Conservation (phyloP, 2,329 filamentous ascomycete genomes). For the Epichloe sp. region DNA sequence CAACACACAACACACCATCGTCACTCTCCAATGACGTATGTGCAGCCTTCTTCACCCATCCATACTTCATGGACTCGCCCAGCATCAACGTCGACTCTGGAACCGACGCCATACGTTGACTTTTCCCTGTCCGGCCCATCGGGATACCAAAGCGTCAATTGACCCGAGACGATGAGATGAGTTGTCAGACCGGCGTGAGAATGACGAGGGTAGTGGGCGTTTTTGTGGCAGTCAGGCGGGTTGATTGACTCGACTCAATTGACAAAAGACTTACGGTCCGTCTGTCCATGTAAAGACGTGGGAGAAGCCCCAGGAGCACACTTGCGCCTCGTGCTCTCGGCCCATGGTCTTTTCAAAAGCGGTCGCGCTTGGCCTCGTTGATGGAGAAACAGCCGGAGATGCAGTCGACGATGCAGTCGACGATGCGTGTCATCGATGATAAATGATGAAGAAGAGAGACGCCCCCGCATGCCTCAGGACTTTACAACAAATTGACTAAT, state of each 20-base stretch:
- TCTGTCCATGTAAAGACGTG: constrained; percentile 64
- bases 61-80: constrained; percentile 54
- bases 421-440: neutral
- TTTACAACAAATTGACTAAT: too few relatives aligned
- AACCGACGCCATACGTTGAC: constrained; percentile 45
- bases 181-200: constrained; percentile 52
- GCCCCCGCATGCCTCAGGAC: too few relatives aligned
- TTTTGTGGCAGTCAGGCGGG: constrained; percentile 28
- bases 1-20: neutral
- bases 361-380: too few relatives aligned
- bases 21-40: constrained; percentile 51
- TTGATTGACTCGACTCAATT: neutral
- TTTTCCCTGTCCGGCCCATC: constrained; percentile 41
- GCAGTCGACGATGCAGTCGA: neutral
- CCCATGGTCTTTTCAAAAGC: constrained; percentile 11
- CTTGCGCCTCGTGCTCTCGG: constrained; percentile 37
- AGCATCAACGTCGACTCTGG: constrained; percentile 53
- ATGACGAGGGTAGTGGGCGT: constrained; percentile 56
- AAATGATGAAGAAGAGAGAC: too few relatives aligned
- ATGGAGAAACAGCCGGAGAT: neutral
- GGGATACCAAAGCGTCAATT: constrained; percentile 55
- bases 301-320: constrained; percentile 55
- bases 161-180: constrained; percentile 52
- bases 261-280: constrained; percentile 40
- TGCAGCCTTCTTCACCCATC: constrained; percentile 53